Evolutionary conservation across 495 filamentous ascomycete genomes (phyloP).

Genomic region (Cenococcum geophilum): DNA sequence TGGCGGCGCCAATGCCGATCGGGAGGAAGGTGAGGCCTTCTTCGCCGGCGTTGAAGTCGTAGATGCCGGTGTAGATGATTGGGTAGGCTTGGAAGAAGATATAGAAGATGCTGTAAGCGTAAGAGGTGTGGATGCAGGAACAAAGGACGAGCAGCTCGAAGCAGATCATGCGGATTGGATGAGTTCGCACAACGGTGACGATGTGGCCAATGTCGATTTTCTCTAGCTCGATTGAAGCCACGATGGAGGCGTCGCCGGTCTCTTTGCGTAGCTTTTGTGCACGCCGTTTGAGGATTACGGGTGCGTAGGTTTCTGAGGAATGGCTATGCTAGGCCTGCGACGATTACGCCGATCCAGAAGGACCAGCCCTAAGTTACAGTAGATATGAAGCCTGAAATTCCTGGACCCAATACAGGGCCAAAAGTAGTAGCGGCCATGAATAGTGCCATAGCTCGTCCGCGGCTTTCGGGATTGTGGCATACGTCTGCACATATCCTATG

Average conservation of each 20-base stretch:
- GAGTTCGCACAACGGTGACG: slow-evolving; percentile 40
- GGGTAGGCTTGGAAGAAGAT: slow-evolving; percentile 56
- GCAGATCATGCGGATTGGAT: slow-evolving; percentile 51
- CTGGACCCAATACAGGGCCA: slow-evolving; percentile 39
- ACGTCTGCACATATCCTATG: slow-evolving; percentile 63
- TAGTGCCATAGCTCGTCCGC: slow-evolving; percentile 64
- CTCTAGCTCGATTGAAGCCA: slow-evolving; percentile 44
- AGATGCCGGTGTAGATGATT: slow-evolving; percentile 34
- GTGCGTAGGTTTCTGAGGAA: slow-evolving; percentile 55
- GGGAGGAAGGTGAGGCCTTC: slow-evolving; percentile 39
- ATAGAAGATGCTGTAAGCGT: slow-evolving; percentile 60
- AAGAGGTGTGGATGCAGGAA: slow-evolving; percentile 59
- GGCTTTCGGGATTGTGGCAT: slow-evolving; percentile 50
- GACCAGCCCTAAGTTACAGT: slow-evolving; percentile 45
- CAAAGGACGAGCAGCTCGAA: slow-evolving; percentile 60
- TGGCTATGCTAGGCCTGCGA: slow-evolving; percentile 41
- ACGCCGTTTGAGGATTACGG: slow-evolving; percentile 51
- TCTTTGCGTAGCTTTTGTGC: slow-evolving; percentile 49
- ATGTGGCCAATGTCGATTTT: slow-evolving; percentile 37
- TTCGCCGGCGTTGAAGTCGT: slow-evolving; percentile 38
- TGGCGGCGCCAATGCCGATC: slow-evolving; percentile 37
- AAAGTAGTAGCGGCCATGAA: slow-evolving; percentile 59
- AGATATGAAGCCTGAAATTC: slow-evolving; percentile 37
- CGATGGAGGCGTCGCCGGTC: slow-evolving; percentile 35
- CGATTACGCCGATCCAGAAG: slow-evolving; percentile 50